Percentiles rank a stretch among this genome's conserved stretches.
These are phyloP conservation scores for Kitagawia praeruptora DNA, from an alignment of 129 eudicot species.

Conservation along the genomic window DNA sequence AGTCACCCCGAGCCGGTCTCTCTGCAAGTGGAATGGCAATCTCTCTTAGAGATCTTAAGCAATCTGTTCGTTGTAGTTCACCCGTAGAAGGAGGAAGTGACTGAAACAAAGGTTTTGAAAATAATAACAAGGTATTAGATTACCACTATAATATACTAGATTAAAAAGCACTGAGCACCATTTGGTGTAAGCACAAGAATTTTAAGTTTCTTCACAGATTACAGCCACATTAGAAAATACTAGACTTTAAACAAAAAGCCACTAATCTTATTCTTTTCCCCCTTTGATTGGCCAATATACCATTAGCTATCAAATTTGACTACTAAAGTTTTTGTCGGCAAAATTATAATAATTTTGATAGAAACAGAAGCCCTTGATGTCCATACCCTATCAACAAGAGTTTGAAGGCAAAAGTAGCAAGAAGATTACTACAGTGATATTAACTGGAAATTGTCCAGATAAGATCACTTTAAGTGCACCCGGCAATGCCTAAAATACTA, in stretches of 20 bases:
- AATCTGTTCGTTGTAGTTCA: constrained; percentile 86
- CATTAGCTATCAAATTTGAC: background rate
- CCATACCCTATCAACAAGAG: background rate
- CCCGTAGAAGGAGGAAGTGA: constrained; percentile 85
- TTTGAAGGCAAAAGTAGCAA: background rate
- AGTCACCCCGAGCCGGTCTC: constrained; percentile 98
- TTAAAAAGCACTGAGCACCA: background rate
- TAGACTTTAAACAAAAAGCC: background rate
- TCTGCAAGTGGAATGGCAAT: constrained; percentile 90
- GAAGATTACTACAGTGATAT: background rate
- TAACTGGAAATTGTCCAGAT: background rate
- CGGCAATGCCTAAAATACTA: background rate
- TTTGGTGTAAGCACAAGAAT: background rate
- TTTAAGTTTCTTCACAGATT: background rate
- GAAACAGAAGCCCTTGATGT: background rate
- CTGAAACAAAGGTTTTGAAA: constrained; percentile 32
- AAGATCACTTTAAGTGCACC: background rate
- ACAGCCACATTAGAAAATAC: background rate
- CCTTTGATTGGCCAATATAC: background rate
- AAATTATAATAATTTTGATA: background rate
- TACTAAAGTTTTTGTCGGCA: background rate
- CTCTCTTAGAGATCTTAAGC: constrained; percentile 79
- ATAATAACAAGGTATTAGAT: background rate
- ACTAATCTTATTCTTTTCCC: background rate
- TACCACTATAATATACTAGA: background rate